Evolutionary conservation across 176 grass and related monocot species (phyloP).

Genomic region (Thinopyrum elongatum): DNA sequence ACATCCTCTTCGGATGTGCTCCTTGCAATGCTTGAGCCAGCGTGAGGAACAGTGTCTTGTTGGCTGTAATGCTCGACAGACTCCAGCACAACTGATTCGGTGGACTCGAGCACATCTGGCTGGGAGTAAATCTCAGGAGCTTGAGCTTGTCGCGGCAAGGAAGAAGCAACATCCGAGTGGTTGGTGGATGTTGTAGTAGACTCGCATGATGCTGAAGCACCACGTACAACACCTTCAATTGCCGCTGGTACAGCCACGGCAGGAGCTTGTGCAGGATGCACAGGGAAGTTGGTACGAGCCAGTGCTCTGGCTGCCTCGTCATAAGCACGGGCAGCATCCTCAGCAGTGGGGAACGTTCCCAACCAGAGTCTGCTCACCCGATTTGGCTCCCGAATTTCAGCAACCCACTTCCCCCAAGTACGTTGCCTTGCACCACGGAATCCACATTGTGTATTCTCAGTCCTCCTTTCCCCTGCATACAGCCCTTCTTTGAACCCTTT

Average conservation of each 20-base stretch:
- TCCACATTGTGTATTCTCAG: constrained; percentile 61
- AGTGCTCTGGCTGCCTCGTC: constrained; percentile 70
- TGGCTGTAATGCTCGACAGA: background rate
- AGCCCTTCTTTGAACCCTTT: constrained; percentile 94
- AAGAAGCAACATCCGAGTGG: constrained; percentile 2
- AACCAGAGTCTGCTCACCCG: constrained; percentile 69
- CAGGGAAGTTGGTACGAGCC: constrained; percentile 63
- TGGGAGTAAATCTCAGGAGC: background rate
- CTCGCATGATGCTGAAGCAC: constrained; percentile 33
- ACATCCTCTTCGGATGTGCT: constrained; percentile 14
- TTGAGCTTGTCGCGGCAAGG: background rate
- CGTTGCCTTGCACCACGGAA: constrained; percentile 89
- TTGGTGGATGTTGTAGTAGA: constrained; percentile 44
- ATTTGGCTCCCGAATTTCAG: constrained; percentile 88
- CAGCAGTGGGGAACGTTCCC: constrained; percentile 69
- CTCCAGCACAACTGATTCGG: background rate
- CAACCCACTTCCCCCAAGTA: constrained; percentile 96
- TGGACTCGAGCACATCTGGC: background rate
- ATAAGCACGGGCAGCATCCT: constrained; percentile 70
- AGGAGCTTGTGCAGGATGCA: background rate
- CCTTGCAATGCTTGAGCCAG: background rate
- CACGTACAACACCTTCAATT: background rate
- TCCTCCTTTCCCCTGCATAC: constrained; percentile 94
- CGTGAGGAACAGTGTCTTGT: background rate
- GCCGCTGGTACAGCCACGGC: background rate